Conservation (phyloP, 2,329 filamentous ascomycete species). For the Diaporthe humulicola region DNA sequence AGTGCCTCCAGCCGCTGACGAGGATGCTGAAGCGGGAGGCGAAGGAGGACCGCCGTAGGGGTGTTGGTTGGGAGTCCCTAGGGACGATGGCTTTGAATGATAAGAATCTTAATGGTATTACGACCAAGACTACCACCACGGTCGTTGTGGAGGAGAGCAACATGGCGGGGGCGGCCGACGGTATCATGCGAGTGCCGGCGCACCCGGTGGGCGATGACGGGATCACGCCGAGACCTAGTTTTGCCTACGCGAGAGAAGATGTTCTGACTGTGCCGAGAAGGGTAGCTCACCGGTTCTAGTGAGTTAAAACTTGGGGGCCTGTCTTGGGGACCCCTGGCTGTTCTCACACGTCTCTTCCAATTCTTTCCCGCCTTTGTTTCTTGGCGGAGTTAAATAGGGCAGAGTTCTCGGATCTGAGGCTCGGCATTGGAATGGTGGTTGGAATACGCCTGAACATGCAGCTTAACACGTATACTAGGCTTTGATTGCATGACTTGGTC, state of each 20-base stretch:
- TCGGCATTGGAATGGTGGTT: background rate
- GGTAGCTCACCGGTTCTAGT: constrained; percentile 30
- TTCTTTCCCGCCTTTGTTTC: too few species aligned
- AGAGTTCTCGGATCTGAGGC: rapidly evolving
- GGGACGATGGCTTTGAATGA: background rate
- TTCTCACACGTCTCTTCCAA: background rate
- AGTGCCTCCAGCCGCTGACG: background rate
- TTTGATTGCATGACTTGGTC: too few species aligned
- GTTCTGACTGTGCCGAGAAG: constrained; percentile 18
- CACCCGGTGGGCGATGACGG: background rate
- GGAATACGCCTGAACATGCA: too few species aligned
- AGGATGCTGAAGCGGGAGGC: background rate
- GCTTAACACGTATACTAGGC: background rate
- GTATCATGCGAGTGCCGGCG: background rate
- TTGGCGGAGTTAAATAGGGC: background rate
- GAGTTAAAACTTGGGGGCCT: too few species aligned
- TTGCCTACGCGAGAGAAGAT: background rate
- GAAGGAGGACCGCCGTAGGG: background rate
- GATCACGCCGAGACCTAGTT: background rate
- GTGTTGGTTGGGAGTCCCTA: background rate
- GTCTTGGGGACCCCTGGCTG: too few species aligned
- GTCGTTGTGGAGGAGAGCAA: constrained; percentile 18
- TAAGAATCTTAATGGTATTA: background rate
- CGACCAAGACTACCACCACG: constrained; percentile 1
- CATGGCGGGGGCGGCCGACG: background rate